Percentiles rank a stretch among this genome's conserved stretches.
Evolutionary conservation across 306 rosid species (phyloP).

Genomic region (Prunus persica): DNA sequence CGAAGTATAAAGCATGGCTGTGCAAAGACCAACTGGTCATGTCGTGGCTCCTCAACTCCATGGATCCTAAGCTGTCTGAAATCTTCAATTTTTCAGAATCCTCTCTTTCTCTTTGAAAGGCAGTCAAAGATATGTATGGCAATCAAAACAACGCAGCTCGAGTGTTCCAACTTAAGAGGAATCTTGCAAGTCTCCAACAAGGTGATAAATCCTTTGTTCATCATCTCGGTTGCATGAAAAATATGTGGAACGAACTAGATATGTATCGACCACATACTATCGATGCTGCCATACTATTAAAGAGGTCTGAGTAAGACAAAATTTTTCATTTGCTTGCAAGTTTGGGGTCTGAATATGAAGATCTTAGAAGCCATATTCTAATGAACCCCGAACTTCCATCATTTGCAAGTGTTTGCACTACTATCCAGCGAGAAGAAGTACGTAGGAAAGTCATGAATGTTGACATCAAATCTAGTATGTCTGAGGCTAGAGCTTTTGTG

Average conservation of each 20-base stretch:
- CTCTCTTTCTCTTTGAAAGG: background rate
- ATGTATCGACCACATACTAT: background rate
- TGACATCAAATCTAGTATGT: background rate
- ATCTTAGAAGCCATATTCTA: background rate
- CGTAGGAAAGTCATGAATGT: background rate
- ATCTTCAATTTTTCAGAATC: background rate
- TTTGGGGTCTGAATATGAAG: background rate
- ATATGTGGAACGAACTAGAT: background rate
- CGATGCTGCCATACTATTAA: background rate
- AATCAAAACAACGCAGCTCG: background rate
- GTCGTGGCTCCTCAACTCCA: constrained; percentile 7
- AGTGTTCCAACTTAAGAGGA: background rate
- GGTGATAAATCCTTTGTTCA: background rate
- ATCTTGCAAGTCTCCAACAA: background rate
- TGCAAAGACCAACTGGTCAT: background rate
- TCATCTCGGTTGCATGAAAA: background rate
- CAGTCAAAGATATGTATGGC: constrained; percentile 1
- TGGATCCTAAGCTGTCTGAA: background rate
- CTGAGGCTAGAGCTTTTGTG: background rate
- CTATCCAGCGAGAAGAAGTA: background rate
- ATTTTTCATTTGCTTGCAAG: background rate
- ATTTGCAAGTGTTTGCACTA: background rate
- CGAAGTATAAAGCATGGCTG: background rate
- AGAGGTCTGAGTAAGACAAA: background rate
- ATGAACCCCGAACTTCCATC: background rate